Conservation (phyloP, 164 flowering plant species). For the Buxus sempervirens region DNA sequence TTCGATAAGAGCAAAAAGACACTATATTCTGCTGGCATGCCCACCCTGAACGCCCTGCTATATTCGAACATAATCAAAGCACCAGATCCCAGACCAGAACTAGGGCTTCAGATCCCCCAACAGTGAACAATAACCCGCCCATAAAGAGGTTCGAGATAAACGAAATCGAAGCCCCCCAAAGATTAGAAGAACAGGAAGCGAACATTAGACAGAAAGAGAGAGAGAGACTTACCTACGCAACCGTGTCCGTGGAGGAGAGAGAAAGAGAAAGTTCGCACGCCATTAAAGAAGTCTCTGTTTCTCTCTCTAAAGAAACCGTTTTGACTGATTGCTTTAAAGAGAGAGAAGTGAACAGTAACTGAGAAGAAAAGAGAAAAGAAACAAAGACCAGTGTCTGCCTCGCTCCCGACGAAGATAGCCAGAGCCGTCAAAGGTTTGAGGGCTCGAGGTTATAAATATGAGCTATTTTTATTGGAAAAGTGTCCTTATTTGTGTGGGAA, state of each 20-base stretch:
- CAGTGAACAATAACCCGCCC: neutral
- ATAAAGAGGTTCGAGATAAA: neutral
- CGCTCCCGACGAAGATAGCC: neutral
- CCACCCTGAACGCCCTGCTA: neutral
- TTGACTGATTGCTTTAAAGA: no score
- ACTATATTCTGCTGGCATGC: neutral
- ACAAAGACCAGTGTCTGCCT: neutral
- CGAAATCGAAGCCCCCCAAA: neutral
- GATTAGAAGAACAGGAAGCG: neutral
- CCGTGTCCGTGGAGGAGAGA: slow-evolving; percentile 6
- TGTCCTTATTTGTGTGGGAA: no score
- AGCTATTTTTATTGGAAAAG: no score
- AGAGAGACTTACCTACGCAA: neutral
- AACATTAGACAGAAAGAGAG: no score
- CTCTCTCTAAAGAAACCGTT: no score
- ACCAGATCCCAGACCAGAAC: slow-evolving; percentile 1
- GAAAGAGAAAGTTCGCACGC: slow-evolving; percentile 7
- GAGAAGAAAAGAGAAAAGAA: neutral
- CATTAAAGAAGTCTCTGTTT: no score
- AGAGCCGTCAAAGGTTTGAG: neutral
- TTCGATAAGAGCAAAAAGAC: neutral
- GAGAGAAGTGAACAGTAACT: no score
- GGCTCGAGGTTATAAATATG: no score
- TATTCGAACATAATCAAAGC: neutral
- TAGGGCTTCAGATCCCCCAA: slow-evolving; percentile 4